Base-by-base conservation (phyloP, 345 rosid genomes). In the Raphanus raphanistrum region DNA sequence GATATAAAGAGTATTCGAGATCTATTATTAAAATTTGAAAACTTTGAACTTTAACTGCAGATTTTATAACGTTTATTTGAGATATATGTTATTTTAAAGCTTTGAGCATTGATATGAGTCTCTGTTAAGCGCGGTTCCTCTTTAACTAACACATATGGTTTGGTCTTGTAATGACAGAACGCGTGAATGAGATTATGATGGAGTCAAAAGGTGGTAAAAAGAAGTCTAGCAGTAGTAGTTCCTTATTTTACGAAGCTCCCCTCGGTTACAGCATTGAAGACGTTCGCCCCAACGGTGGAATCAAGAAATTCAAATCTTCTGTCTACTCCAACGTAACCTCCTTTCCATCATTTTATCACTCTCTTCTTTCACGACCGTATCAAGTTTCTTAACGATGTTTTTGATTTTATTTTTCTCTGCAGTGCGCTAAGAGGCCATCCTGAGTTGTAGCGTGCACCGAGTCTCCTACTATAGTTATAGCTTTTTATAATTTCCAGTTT, bases 201-300 rank as follows among this genome's bases (percentile, higher is more conserved):
- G 98, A 94, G 77, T 85, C 96, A 5, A 90, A 94, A 85, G 98
- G 94, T 83, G 96, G 97, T 63, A 89, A 91, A 16, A 92, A 94
- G 87, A 90, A 94, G 84, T 87, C 91, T 59, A 87, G 88, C 87
- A 8, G 41, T 35, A 91, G 86, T 88, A 79, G 85, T 79, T 86
- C 93, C 70, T 84, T 87, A 62, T 84, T 80, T 81, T 94, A 92
- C 83, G 99, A 95, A 87, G 97, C 99, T 80, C 99, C 99, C 79
- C 89, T 95, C 16, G 99, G 95, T 79, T 95, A 95, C 88, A 86
- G 97, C 96, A 92, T 95, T 81, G 98, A 95, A 90, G 97, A 95
- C 92, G 81, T 95, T 74, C 87, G 98, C 43, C 99, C 99, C 0
- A 83, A 88, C 87, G 98, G 99, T 83, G 99, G 98, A 84, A 95